Evolutionary conservation across 2,329 filamentous ascomycete genomes (phyloP).

Genomic region (Colletotrichum musae): DNA sequence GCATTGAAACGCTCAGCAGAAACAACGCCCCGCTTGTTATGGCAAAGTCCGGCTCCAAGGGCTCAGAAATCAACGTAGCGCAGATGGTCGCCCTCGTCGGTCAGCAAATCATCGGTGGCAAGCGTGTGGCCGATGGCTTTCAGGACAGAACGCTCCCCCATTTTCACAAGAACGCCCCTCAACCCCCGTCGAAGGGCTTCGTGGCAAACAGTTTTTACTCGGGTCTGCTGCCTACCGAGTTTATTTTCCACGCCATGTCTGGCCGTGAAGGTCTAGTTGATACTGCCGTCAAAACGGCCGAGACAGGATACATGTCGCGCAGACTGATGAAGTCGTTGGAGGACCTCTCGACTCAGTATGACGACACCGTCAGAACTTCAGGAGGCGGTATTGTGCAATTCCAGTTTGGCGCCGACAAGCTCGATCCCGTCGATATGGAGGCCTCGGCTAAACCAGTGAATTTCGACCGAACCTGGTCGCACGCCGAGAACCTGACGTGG

Average conservation of each 20-base stretch:
- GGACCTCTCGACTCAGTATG: conserved; percentile 93
- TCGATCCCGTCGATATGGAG: conserved; percentile 98
- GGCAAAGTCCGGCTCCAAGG: conserved; percentile 97
- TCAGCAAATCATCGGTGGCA: conserved; percentile 96
- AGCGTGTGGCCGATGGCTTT: conserved; percentile 95
- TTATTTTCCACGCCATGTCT: conserved; percentile 98
- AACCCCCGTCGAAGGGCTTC: conserved; percentile 96
- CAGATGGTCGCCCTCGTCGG: conserved; percentile 99
- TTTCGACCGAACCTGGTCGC: conserved; percentile 91
- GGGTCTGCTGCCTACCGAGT: conserved; percentile 90
- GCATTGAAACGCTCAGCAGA: conserved; percentile 89
- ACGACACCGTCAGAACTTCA: conserved; percentile 94
- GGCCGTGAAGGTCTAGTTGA: conserved; percentile 98
- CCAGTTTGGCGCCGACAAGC: conserved; percentile 94
- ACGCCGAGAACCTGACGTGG: conserved; percentile 83
- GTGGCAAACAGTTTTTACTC: conserved; percentile 98
- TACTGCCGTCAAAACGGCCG: conserved; percentile 98
- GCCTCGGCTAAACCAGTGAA: conserved; percentile 92
- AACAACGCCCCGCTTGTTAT: conserved; percentile 96
- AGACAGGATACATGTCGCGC: conserved; percentile 99
- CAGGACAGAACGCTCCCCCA: conserved; percentile 95
- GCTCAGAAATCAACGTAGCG: conserved; percentile 97
- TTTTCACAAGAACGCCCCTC: conserved; percentile 92
- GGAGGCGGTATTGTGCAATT: conserved; percentile 93
- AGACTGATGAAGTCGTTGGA: conserved; percentile 98